A percentile compares a stretch with the other conserved stretches of the same genome.
Conservation (phyloP, 192 early-diverging fungal genomes). For the Gonapodya prolifera region DNA sequence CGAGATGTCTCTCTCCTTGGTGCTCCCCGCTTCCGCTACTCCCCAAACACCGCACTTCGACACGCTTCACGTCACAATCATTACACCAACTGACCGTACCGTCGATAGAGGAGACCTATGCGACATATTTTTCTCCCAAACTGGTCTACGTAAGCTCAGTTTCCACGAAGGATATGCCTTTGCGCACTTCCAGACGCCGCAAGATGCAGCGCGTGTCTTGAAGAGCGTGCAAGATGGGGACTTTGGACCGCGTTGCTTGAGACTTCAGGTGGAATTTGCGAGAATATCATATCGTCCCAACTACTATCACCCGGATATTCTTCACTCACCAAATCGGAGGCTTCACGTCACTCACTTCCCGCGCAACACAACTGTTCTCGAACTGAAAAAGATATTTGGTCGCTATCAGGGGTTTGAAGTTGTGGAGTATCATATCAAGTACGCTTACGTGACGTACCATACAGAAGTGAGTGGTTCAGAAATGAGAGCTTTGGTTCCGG, state of each 20-base stretch:
- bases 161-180: conserved; percentile 2
- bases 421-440: conserved; percentile 1
- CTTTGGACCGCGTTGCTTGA: not conserved
- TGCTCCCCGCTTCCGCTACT: not conserved
- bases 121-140: not conserved
- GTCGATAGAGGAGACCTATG: not conserved
- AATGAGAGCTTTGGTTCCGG: too few species aligned
- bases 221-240: not conserved
- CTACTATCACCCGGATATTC: not conserved
- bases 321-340: not conserved
- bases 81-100: not conserved
- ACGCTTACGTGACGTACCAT: not conserved
- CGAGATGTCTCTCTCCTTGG: not conserved
- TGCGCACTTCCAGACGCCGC: not conserved
- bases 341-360: conserved; percentile 3
- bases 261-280: not conserved
- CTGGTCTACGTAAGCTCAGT: not conserved
- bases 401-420: not conserved
- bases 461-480: not conserved
- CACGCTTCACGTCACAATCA: conserved; percentile 1
- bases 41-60: not conserved
- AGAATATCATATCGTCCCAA: not conserved
- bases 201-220: not conserved
- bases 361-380: not conserved
- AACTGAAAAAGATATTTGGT: not conserved